phyloP scores from a whole-genome alignment of 345 rosid genomes.

The Trapa bicornis region DNA sequence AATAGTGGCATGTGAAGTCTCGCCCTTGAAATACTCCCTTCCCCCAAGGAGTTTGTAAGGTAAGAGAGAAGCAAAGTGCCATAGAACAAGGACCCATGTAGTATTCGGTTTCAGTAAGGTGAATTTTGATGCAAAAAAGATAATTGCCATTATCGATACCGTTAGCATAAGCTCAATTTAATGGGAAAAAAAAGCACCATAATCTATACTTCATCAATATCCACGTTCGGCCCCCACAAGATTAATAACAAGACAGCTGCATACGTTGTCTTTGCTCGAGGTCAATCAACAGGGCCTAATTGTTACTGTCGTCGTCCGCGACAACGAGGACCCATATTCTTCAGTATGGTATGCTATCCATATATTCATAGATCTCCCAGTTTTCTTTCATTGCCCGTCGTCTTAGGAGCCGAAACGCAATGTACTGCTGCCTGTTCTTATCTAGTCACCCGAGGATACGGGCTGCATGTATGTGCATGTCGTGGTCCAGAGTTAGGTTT shows the following conservation, averaged over 20 bases:
- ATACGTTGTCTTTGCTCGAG: background rate
- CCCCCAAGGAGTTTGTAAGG: background rate
- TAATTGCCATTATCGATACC: no score
- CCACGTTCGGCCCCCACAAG: no score
- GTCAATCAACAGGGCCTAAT: slow-evolving; percentile 5
- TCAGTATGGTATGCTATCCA: no score
- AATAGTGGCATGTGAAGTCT: background rate
- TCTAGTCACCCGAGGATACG: background rate
- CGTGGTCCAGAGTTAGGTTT: background rate
- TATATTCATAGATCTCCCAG: background rate
- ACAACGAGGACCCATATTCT: no score
- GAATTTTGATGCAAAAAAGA: no score
- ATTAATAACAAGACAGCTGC: no score
- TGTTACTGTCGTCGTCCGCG: slow-evolving; percentile 1
- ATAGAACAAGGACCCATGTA: background rate
- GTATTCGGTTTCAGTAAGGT: no score
- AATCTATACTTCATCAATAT: no score
- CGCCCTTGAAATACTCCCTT: background rate
- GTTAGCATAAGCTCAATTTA: no score
- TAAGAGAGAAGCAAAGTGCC: no score
- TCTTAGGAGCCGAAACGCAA: background rate
- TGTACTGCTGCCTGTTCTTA: background rate
- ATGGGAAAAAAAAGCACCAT: no score
- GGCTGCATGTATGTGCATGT: background rate
- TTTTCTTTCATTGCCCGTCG: background rate